Evolutionary conservation across 495 filamentous ascomycete genomes (phyloP).

Genomic region (Penicillium samsonianum): DNA sequence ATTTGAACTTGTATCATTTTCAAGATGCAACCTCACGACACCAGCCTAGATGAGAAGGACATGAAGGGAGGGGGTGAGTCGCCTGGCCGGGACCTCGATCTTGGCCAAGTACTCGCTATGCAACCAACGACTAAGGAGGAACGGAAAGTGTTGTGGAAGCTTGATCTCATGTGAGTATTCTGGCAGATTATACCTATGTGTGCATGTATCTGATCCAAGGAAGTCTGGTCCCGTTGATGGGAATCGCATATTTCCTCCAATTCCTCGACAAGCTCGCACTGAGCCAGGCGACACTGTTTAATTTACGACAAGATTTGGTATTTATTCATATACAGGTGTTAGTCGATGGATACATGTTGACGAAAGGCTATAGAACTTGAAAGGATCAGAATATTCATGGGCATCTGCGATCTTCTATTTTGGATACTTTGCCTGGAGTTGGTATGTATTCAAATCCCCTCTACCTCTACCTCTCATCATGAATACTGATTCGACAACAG

Average conservation of each 20-base stretch:
- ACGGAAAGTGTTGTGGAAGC: constrained; percentile 30
- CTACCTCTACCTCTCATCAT: not conserved
- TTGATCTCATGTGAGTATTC: constrained; percentile 33
- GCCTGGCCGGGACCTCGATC: constrained; percentile 27
- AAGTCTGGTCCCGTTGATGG: constrained; percentile 49
- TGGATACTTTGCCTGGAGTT: constrained; percentile 54
- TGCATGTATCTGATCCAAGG: not conserved
- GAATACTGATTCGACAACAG: not conserved
- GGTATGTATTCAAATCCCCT: constrained; percentile 2
- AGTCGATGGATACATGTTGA: not conserved
- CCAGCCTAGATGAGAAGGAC: constrained; percentile 12
- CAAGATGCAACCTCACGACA: not conserved
- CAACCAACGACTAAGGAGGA: constrained; percentile 32
- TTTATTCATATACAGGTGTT: not conserved
- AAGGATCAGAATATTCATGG: constrained; percentile 50
- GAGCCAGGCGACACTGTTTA: constrained; percentile 53
- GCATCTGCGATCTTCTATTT: constrained; percentile 52
- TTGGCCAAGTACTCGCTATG: constrained; percentile 32
- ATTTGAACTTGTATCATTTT: not conserved
- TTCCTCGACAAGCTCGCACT: constrained; percentile 58
- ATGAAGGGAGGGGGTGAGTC: constrained; percentile 12
- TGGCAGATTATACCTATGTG: not conserved
- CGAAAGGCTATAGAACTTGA: constrained; percentile 29
- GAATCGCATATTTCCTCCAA: constrained; percentile 41
- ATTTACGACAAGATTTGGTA: constrained; percentile 43